Conservation (phyloP, 129 eudicot genomes). For the Saussurea involucrata region DNA sequence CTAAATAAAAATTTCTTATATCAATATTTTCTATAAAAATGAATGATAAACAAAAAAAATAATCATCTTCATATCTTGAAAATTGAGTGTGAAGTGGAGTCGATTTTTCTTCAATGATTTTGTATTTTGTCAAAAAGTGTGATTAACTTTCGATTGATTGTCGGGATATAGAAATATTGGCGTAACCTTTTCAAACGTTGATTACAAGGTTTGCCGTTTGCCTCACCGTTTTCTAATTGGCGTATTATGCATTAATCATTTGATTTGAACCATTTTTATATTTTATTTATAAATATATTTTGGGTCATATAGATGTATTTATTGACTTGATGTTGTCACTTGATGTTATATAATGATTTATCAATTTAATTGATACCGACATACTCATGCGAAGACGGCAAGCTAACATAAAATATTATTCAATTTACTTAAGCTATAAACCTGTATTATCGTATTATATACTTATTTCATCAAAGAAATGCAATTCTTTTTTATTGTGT, state of each 20-base stretch:
- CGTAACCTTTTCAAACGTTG: constrained; percentile 17
- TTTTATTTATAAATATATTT: neutral
- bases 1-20: no score
- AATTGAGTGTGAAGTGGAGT: constrained; percentile 15
- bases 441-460: neutral
- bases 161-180: neutral
- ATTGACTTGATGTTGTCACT: constrained; percentile 9
- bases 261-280: neutral
- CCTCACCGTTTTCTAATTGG: constrained; percentile 8
- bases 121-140: constrained; percentile 18
- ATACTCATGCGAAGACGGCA: neutral
- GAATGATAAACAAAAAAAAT: no score
- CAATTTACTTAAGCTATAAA: neutral
- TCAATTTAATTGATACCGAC: neutral
- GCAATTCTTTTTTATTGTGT: no score
- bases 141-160: neutral
- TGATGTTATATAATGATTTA: neutral
- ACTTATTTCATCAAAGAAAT: no score
- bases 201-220: constrained; percentile 22
- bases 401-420: neutral
- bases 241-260: constrained; percentile 1
- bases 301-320: neutral
- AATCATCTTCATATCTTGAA: neutral
- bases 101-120: neutral
- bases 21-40: neutral